Percentiles rank a stretch among this genome's conserved stretches.
Evolutionary conservation across 352 stramenopile genomes (phyloP).

Genomic region (Bremia lactucae): DNA sequence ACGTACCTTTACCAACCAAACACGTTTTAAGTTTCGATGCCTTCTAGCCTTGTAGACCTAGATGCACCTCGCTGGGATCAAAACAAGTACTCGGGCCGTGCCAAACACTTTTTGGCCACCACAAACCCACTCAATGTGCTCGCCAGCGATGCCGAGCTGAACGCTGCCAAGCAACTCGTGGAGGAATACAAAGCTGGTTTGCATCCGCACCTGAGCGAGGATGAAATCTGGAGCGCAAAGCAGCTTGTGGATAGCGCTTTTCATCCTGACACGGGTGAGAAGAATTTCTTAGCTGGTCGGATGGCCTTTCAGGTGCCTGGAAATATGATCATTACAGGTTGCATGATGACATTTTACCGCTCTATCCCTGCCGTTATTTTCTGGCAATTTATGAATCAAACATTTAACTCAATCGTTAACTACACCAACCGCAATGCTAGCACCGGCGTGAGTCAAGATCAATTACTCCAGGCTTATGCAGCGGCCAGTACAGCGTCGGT

Average conservation of each 20-base stretch:
- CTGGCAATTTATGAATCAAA: constrained; percentile 88
- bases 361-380: constrained; percentile 74
- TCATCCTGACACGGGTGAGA: constrained; percentile 84
- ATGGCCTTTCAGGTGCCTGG: constrained; percentile 84
- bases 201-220: constrained; percentile 32
- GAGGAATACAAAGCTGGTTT: constrained; percentile 48
- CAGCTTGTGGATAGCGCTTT: constrained; percentile 82
- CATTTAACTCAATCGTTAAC: constrained; percentile 89
- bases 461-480: constrained; percentile 72
- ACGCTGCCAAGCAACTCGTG: constrained; percentile 57
- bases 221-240: constrained; percentile 78
- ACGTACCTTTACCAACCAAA: too few relatives aligned
- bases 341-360: constrained; percentile 83
- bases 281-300: constrained; percentile 77
- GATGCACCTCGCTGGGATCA: constrained; percentile 79
- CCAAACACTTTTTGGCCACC: constrained; percentile 80
- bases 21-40: too few relatives aligned
- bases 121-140: constrained; percentile 81
- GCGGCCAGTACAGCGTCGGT: constrained; percentile 75
- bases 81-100: constrained; percentile 63
- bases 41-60: constrained; percentile 27
- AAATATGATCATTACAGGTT: constrained; percentile 85
- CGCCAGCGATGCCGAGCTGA: constrained; percentile 59
- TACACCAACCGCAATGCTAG: constrained; percentile 89
- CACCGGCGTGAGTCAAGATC: constrained; percentile 65